phyloP scores from a whole-genome alignment of 768 basidiomycete species.

The Boletus sp. region DNA sequence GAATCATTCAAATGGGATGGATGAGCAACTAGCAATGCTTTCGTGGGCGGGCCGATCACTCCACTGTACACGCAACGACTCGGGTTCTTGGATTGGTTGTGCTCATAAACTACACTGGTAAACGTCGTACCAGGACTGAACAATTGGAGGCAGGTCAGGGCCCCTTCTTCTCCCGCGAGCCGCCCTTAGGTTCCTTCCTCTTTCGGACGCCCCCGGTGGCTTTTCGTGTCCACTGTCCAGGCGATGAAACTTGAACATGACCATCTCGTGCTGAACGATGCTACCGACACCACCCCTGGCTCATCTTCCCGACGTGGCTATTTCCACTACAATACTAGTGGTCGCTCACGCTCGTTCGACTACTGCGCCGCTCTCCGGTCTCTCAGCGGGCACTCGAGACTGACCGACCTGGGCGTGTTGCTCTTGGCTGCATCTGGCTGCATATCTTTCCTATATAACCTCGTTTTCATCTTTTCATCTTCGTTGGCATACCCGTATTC shows the following conservation, averaged over 20 bases:
- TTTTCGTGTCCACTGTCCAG: background rate
- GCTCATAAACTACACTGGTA: background rate
- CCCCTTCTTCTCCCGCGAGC: conserved; percentile 29
- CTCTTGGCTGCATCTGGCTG: no score
- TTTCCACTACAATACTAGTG: no score
- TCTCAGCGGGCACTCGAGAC: no score
- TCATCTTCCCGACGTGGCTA: no score
- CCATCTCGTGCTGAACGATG: conserved; percentile 17
- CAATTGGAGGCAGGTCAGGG: no score
- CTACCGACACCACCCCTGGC: conserved; percentile 26
- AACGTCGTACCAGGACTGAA: background rate
- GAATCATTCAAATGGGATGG: conserved; percentile 8
- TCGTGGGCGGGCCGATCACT: conserved; percentile 15
- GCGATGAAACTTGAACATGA: background rate
- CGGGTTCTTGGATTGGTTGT: background rate
- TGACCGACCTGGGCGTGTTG: no score
- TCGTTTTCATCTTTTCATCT: conserved; percentile 39
- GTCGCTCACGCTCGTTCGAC: no score
- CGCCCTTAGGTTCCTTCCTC: conserved; percentile 19
- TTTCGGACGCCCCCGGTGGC: conserved; percentile 18
- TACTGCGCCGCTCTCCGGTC: no score
- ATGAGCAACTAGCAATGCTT: background rate
- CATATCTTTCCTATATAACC: no score
- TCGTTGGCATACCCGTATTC: conserved; percentile 9
- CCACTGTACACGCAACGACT: background rate